These are phyloP conservation scores for Canavalia gladiata DNA, from an alignment of 306 rosid species.

Conservation along the genomic window DNA sequence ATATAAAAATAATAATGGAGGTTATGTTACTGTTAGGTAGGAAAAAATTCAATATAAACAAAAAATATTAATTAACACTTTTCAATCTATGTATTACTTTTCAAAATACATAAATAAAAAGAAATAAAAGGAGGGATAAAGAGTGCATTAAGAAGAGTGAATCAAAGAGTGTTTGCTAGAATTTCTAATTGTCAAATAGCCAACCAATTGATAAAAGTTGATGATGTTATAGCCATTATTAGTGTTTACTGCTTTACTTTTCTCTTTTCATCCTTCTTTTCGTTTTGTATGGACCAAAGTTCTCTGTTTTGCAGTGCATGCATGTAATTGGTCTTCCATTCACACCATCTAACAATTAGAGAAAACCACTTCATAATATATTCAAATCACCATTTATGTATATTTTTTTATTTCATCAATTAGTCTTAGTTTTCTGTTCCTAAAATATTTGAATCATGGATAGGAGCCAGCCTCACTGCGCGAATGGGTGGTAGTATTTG, in stretches of 20 bases:
- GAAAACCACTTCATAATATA: neutral
- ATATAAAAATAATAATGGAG: too few relatives aligned
- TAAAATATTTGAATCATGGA: neutral
- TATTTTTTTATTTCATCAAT: neutral
- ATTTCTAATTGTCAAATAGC: neutral
- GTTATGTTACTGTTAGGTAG: too few relatives aligned
- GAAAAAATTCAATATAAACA: too few relatives aligned
- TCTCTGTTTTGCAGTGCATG: slow-evolving; percentile 47
- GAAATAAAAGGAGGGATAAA: too few relatives aligned
- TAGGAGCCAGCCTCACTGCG: neutral
- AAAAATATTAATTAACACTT: too few relatives aligned
- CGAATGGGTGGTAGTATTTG: too few relatives aligned
- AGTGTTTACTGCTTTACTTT: neutral
- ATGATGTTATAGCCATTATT: slow-evolving; percentile 40
- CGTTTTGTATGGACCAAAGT: slow-evolving; percentile 25
- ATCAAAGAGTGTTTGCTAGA: neutral
- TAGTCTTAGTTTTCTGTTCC: neutral
- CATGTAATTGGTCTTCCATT: slow-evolving; percentile 41
- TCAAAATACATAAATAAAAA: too few relatives aligned
- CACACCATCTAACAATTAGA: neutral
- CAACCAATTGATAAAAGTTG: slow-evolving; percentile 46
- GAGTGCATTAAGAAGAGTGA: neutral
- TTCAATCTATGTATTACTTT: too few relatives aligned
- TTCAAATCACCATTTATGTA: neutral
- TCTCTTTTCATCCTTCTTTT: slow-evolving; percentile 7